Conservation (phyloP, 768 basidiomycete genomes). For the Hydnomerulius pinastri region DNA sequence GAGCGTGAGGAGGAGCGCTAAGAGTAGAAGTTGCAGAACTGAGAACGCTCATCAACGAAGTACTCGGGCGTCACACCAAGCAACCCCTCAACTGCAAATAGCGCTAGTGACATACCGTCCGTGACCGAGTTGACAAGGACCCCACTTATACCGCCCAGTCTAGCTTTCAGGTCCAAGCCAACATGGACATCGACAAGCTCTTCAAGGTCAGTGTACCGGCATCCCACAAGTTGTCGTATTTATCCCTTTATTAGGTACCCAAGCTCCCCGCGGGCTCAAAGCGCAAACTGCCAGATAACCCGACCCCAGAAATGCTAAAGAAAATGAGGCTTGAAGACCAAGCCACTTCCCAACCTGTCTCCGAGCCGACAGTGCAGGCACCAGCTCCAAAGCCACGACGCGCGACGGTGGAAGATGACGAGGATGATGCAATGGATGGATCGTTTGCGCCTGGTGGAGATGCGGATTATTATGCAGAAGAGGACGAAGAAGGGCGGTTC, state of each 20-base stretch:
- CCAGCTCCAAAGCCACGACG: conserved; percentile 36
- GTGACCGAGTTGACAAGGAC: too few species aligned
- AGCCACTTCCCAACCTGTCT: not conserved
- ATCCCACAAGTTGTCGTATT: not conserved
- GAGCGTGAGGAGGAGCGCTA: too few species aligned
- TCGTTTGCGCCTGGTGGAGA: conserved; percentile 85
- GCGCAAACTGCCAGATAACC: conserved; percentile 74
- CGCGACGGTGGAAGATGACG: conserved; percentile 61
- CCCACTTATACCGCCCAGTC: too few species aligned
- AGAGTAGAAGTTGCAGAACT: too few species aligned
- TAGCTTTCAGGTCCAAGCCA: not conserved
- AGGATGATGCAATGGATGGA: conserved; percentile 29
- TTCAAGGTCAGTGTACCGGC: conserved; percentile 41
- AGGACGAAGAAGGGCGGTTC: conserved; percentile 91
- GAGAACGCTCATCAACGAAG: too few species aligned
- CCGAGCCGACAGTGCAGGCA: conserved; percentile 11
- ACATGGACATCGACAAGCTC: conserved; percentile 52
- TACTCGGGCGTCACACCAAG: too few species aligned
- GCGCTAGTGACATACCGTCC: too few species aligned
- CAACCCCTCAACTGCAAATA: too few species aligned
- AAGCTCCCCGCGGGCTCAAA: conserved; percentile 69
- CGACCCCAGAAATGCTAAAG: conserved; percentile 81
- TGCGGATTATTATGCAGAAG: conserved; percentile 87
- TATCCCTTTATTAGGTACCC: conserved; percentile 48
- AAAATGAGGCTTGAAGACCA: conserved; percentile 63